phyloP scores from a whole-genome alignment of 805 yeast genomes.

The Grigorovia yakushimaensis region DNA sequence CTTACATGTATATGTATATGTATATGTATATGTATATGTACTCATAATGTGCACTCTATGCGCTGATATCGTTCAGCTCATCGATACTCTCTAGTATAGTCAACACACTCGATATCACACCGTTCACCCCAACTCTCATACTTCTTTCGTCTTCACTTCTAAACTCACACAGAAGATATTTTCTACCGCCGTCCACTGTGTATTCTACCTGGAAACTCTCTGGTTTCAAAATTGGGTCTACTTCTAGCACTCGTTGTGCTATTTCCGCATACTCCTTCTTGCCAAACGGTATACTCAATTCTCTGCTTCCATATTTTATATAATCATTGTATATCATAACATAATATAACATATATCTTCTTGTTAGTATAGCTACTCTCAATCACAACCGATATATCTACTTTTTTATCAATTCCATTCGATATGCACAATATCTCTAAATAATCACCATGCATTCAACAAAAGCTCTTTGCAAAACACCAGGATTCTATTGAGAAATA shows the following conservation, averaged over 20 bases:
- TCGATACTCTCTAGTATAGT: slow-evolving; percentile 75
- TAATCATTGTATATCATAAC: too few relatives aligned
- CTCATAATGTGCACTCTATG: neutral
- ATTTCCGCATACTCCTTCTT: slow-evolving; percentile 48
- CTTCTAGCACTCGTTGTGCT: slow-evolving; percentile 50
- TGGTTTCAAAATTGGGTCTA: slow-evolving; percentile 75
- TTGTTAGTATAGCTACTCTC: slow-evolving; percentile 10
- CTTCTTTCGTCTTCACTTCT: slow-evolving; percentile 61
- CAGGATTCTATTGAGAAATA: too few relatives aligned
- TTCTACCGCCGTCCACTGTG: slow-evolving; percentile 23
- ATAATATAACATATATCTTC: neutral
- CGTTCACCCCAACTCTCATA: slow-evolving; percentile 76
- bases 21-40: too few relatives aligned
- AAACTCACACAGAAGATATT: slow-evolving; percentile 43
- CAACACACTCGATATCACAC: slow-evolving; percentile 64
- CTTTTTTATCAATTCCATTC: too few relatives aligned
- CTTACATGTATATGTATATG: too few relatives aligned
- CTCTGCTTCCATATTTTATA: slow-evolving; percentile 17
- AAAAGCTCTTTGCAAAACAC: too few relatives aligned
- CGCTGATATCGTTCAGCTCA: neutral
- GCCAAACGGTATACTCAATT: slow-evolving; percentile 55
- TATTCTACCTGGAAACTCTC: slow-evolving; percentile 49
- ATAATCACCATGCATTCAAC: too few relatives aligned
- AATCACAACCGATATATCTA: too few relatives aligned
- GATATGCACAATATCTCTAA: too few relatives aligned